Conservation (phyloP, 1,284 basidiomycete species). For the Rhodotorula sp. region DNA sequence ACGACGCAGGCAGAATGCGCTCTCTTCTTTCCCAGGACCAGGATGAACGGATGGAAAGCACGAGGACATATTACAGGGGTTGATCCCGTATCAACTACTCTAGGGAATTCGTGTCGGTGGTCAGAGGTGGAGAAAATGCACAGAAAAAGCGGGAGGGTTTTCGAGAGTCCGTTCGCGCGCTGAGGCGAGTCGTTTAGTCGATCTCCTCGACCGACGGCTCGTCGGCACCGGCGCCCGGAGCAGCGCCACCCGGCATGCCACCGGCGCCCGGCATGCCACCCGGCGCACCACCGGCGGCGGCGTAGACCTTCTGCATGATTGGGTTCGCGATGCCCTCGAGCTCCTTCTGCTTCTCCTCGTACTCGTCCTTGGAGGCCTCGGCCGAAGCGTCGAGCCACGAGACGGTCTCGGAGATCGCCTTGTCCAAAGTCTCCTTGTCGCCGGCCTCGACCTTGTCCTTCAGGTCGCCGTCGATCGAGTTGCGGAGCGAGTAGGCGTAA, state of each 20-base stretch:
- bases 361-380: slow-evolving; percentile 94
- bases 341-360: slow-evolving; percentile 94
- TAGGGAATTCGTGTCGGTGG: too few relatives aligned
- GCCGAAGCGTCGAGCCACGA: slow-evolving; percentile 80
- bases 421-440: slow-evolving; percentile 88
- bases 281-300: slow-evolving; percentile 56
- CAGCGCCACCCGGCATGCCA: slow-evolving; percentile 40
- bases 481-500: slow-evolving; percentile 94
- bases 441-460: slow-evolving; percentile 71
- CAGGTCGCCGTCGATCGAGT: slow-evolving; percentile 70
- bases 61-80: too few relatives aligned
- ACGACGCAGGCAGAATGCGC: too few relatives aligned
- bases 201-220: slow-evolving; percentile 88
- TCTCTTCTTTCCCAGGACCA: too few relatives aligned
- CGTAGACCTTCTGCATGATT: slow-evolving; percentile 85
- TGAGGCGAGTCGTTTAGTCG: slow-evolving; percentile 44
- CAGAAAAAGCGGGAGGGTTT: too few relatives aligned
- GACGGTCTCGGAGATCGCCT: slow-evolving; percentile 81
- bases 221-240: slow-evolving; percentile 63
- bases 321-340: slow-evolving; percentile 79
- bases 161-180: too few relatives aligned
- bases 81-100: too few relatives aligned
- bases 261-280: slow-evolving; percentile 45
- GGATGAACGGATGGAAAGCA: too few relatives aligned
- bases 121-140: too few relatives aligned